These are phyloP conservation scores for Penicillium corylophilum DNA, from an alignment of 2,329 filamentous ascomycete species.

Conservation along the genomic window DNA sequence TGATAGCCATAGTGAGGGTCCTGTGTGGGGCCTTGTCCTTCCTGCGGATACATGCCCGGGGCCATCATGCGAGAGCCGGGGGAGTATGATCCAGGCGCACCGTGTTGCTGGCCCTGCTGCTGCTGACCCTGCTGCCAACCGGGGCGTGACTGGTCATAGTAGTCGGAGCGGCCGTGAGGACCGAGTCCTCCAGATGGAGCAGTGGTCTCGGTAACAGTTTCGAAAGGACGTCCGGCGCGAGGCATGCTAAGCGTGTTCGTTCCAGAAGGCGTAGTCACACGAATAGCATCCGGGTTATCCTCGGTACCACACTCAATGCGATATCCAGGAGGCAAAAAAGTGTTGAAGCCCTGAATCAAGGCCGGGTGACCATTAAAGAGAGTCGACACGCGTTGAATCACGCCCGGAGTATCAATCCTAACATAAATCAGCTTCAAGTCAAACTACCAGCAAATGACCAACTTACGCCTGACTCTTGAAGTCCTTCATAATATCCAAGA, in stretches of 20 bases:
- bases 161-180: conserved; percentile 37
- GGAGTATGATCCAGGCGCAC: conserved; percentile 40
- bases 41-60: conserved; percentile 38
- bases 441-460: neutral
- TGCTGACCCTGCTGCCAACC: conserved; percentile 41
- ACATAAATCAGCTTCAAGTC: conserved; percentile 14
- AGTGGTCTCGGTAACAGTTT: conserved; percentile 30
- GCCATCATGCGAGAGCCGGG: conserved; percentile 40
- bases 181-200: conserved; percentile 32
- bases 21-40: conserved; percentile 39
- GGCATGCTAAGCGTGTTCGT: conserved; percentile 86
- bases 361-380: conserved; percentile 94
- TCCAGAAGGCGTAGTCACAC: conserved; percentile 96
- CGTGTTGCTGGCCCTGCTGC: conserved; percentile 33
- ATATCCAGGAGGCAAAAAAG: conserved; percentile 92
- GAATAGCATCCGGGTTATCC: conserved; percentile 91
- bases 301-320: conserved; percentile 93
- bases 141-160: conserved; percentile 41
- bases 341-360: conserved; percentile 97
- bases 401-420: conserved; percentile 91
- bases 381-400: conserved; percentile 93
- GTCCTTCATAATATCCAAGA: conserved; percentile 99
- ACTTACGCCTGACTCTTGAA: conserved; percentile 95
- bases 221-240: conserved; percentile 37
- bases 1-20: conserved; percentile 46